These are phyloP conservation scores for Populus simonii DNA, from an alignment of 345 rosid species.

Conservation along the genomic window DNA sequence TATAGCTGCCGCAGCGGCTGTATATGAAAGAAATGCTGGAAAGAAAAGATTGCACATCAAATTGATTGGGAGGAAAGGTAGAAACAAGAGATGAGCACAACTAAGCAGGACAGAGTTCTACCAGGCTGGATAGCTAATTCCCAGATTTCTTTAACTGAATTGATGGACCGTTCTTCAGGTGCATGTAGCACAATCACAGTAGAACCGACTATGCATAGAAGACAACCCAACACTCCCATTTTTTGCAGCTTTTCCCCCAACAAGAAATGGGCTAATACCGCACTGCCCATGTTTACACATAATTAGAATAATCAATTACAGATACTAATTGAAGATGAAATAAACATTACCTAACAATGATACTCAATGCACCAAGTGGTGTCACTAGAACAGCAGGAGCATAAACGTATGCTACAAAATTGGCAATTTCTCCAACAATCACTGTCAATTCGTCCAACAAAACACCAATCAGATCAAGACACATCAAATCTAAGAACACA, in stretches of 20 bases:
- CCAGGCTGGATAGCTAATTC: conserved; percentile 73
- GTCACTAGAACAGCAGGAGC: conserved; percentile 85
- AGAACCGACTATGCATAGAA: conserved; percentile 70
- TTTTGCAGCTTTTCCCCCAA: conserved; percentile 63
- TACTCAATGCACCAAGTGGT: conserved; percentile 73
- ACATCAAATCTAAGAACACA: background rate
- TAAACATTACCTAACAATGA: conserved; percentile 55
- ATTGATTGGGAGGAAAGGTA: conserved; percentile 1
- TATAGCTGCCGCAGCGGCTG: conserved; percentile 53
- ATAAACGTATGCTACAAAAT: conserved; percentile 63
- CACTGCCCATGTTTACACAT: conserved; percentile 44
- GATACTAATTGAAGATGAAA: background rate
- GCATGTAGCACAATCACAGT: conserved; percentile 71
- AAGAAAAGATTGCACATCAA: background rate
- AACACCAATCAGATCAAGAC: background rate
- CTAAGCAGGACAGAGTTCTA: conserved; percentile 9
- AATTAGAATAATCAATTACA: conserved; percentile 13
- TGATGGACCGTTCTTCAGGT: conserved; percentile 48
- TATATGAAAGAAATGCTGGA: conserved; percentile 72
- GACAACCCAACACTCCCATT: conserved; percentile 77
- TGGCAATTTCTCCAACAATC: conserved; percentile 72
- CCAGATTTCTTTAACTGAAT: conserved; percentile 68
- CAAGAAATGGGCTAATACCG: conserved; percentile 67
- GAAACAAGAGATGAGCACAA: conserved; percentile 4
- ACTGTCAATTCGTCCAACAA: conserved; percentile 32